These are phyloP conservation scores for Hericium alpestre DNA, from an alignment of 768 basidiomycete species.

Conservation along the genomic window DNA sequence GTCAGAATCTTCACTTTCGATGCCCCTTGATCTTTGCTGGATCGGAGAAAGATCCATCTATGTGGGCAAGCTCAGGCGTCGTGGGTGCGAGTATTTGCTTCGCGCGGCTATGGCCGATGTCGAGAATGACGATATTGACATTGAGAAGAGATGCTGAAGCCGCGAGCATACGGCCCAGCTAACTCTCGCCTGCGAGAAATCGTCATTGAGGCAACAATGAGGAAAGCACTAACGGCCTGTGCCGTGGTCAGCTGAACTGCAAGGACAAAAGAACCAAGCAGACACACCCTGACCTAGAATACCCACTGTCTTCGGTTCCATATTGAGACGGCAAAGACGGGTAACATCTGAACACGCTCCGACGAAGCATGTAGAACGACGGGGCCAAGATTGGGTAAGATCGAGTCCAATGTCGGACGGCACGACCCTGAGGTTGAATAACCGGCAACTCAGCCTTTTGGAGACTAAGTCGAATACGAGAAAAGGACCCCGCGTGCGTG, in stretches of 20 bases:
- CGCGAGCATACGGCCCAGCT: conserved; percentile 94
- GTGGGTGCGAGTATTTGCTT: conserved; percentile 72
- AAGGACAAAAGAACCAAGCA: not conserved
- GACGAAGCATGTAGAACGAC: too few relatives aligned
- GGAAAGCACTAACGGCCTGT: not conserved
- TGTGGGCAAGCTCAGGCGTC: conserved; percentile 40
- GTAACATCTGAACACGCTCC: too few relatives aligned
- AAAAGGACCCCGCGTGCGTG: too few relatives aligned
- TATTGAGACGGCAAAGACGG: not conserved
- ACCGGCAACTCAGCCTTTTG: too few relatives aligned
- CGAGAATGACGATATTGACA: conserved; percentile 75
- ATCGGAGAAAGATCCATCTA: conserved; percentile 86
- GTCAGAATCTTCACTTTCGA: conserved; percentile 78
- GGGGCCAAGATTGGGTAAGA: too few relatives aligned
- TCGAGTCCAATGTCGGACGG: too few relatives aligned
- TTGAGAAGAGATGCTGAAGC: conserved; percentile 82
- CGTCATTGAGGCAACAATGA: not conserved
- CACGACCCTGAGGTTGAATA: too few relatives aligned
- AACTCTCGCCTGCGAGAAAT: conserved; percentile 68
- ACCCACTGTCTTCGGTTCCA: conserved; percentile 18
- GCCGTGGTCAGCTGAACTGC: not conserved
- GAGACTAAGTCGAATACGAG: too few relatives aligned
- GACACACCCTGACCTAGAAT: conserved; percentile 29
- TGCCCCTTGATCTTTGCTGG: conserved; percentile 65
- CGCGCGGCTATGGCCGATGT: conserved; percentile 73